Evolutionary conservation across 352 stramenopile genomes (phyloP).

Genomic region (Phytophthora capsici): DNA sequence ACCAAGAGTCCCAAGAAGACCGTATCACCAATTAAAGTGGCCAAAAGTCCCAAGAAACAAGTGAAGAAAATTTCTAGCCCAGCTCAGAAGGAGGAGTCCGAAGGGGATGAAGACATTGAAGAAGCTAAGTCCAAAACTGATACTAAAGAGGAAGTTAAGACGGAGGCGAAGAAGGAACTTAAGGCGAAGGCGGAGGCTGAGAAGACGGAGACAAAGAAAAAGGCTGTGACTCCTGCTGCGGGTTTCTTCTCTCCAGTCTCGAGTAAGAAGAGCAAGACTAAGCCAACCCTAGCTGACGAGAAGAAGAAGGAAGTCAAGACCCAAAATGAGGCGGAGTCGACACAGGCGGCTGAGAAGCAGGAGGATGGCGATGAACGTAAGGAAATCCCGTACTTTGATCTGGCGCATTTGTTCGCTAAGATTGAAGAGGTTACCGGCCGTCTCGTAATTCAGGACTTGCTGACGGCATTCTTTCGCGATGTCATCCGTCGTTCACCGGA

Average conservation of each 20-base stretch:
- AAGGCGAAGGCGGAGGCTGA: conserved; percentile 11
- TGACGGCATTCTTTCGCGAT: conserved; percentile 87
- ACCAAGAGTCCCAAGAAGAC: not conserved
- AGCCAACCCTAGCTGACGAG: conserved; percentile 10
- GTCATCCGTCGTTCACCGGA: conserved; percentile 76
- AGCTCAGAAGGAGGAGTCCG: not conserved
- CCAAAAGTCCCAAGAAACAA: not conserved
- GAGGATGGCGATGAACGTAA: conserved; percentile 16
- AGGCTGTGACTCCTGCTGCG: conserved; percentile 12
- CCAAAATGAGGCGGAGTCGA: conserved; percentile 16
- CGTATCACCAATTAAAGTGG: not conserved
- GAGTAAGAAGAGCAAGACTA: conserved; percentile 30
- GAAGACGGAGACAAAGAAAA: conserved; percentile 20
- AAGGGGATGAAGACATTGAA: no score
- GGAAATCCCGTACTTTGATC: conserved; percentile 57
- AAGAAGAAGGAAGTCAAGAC: conserved; percentile 24
- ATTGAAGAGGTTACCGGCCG: conserved; percentile 79
- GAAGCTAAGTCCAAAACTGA: not conserved
- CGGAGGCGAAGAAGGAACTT: conserved; percentile 26
- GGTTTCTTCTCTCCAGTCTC: conserved; percentile 44
- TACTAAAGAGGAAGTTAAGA: conserved; percentile 7
- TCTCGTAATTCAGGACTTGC: conserved; percentile 85
- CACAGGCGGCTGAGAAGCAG: conserved; percentile 19
- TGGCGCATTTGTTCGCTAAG: conserved; percentile 77
- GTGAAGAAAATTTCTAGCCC: no score